These are phyloP conservation scores for Coprinopsis cinerea DNA, from an alignment of 768 basidiomycete genomes.

Conservation along the genomic window DNA sequence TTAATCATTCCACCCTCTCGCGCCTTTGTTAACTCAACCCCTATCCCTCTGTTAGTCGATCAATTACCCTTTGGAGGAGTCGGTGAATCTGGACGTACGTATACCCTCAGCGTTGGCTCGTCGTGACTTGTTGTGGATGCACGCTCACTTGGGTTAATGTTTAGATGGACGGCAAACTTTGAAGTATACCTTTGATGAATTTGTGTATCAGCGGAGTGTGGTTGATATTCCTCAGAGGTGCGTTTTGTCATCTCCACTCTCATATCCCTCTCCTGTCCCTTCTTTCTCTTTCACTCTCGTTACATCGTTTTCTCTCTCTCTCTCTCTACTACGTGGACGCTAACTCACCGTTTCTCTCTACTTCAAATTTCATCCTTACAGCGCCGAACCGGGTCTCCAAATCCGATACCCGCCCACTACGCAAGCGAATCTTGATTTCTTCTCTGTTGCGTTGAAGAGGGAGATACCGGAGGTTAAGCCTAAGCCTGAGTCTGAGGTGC, in stretches of 20 bases:
- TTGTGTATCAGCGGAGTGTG: constrained; percentile 42
- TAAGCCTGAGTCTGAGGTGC: too few species aligned
- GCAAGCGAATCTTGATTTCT: constrained; percentile 26
- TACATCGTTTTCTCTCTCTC: neutral
- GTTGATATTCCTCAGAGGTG: constrained; percentile 50
- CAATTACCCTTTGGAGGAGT: constrained; percentile 31
- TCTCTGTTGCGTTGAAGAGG: constrained; percentile 17
- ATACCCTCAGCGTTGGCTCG: neutral
- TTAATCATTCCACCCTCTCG: neutral
- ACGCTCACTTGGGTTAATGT: neutral
- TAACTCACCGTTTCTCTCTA: neutral
- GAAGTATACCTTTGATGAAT: constrained; percentile 50
- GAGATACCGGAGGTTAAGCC: too few species aligned
- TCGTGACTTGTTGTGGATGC: neutral
- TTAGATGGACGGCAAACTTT: constrained; percentile 51
- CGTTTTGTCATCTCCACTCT: constrained; percentile 15
- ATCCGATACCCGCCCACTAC: constrained; percentile 51
- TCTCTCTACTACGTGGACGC: neutral
- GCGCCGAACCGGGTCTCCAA: constrained; percentile 33
- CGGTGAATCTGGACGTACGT: constrained; percentile 62
- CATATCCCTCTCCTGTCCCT: neutral
- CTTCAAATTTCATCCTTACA: constrained; percentile 13
- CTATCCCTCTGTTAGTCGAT: constrained; percentile 16
- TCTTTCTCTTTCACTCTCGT: neutral
- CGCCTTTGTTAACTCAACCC: neutral